Percentiles rank a stretch among this genome's conserved stretches.
phyloP scores from a whole-genome alignment of 805 yeast genomes.

The Wickerhamomyces chambardii region DNA sequence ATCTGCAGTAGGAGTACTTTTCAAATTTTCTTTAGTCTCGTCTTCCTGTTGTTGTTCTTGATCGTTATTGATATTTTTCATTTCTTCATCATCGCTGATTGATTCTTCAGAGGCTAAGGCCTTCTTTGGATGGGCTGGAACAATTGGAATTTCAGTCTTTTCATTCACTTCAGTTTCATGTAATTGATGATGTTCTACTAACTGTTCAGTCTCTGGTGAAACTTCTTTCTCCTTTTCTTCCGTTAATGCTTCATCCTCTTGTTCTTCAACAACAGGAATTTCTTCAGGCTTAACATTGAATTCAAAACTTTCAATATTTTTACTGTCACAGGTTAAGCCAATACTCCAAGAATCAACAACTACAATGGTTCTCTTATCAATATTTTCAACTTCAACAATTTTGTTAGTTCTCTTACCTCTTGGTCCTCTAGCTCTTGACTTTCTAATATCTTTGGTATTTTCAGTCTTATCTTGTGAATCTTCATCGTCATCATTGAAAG shows the following conservation, averaged over 20 bases:
- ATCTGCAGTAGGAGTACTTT: no score
- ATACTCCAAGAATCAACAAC: constrained; percentile 13
- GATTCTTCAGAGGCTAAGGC: no score
- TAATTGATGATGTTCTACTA: background rate
- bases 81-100: no score
- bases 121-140: no score
- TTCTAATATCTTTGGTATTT: constrained; percentile 25
- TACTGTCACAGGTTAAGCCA: constrained; percentile 3
- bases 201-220: background rate
- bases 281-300: background rate
- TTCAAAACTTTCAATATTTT: background rate
- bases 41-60: no score
- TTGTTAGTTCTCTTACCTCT: constrained; percentile 63
- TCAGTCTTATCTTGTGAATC: constrained; percentile 1
- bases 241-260: background rate
- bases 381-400: constrained; percentile 26
- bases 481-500: constrained; percentile 3
- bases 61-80: no score
- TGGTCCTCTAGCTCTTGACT: constrained; percentile 63
- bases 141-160: no score
- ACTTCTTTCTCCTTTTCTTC: background rate
- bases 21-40: no score
- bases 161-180: no score
- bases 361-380: constrained; percentile 14
- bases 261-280: background rate